Evolutionary conservation across 2,329 filamentous ascomycete genomes (phyloP).

Genomic region (Iodosphaeria phyllophila): DNA sequence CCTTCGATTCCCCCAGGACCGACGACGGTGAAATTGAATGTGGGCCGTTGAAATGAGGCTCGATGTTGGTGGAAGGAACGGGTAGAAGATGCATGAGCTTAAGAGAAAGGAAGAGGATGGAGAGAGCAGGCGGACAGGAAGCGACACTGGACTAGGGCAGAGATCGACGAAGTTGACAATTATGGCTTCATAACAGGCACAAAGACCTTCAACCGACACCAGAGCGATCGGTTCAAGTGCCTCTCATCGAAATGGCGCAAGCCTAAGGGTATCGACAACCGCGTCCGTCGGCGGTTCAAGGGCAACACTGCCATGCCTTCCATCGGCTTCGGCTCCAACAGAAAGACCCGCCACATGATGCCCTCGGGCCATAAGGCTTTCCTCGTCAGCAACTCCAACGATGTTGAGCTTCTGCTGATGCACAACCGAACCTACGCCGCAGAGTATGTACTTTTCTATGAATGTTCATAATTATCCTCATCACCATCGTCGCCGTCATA

Average conservation of each 20-base stretch:
- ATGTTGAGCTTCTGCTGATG: slow-evolving; percentile 97
- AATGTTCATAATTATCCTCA: background rate
- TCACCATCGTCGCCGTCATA: background rate
- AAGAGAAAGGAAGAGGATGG: slow-evolving; percentile 1
- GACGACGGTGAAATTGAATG: no score
- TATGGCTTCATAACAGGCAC: slow-evolving; percentile 42
- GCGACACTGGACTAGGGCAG: slow-evolving; percentile 2
- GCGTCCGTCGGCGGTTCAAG: slow-evolving; percentile 93
- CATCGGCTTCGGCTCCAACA: slow-evolving; percentile 98
- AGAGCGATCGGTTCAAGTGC: slow-evolving; percentile 93
- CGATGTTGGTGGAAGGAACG: no score
- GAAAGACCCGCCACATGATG: slow-evolving; percentile 98
- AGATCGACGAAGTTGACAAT: slow-evolving; percentile 11
- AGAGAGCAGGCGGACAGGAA: background rate
- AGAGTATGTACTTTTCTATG: slow-evolving; percentile 51
- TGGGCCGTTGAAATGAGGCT: slow-evolving; percentile 1
- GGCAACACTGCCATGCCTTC: slow-evolving; percentile 93
- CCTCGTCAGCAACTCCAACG: slow-evolving; percentile 91
- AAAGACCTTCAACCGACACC: slow-evolving; percentile 91
- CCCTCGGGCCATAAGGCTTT: slow-evolving; percentile 99
- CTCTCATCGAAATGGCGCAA: slow-evolving; percentile 89
- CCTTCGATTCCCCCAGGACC: slow-evolving; percentile 3
- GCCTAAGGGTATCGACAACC: slow-evolving; percentile 99
- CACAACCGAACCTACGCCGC: slow-evolving; percentile 99
- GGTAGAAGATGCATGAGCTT: background rate